Conservation (phyloP, 2,329 filamentous ascomycete genomes). For the Pseudogymnoascus sp. region DNA sequence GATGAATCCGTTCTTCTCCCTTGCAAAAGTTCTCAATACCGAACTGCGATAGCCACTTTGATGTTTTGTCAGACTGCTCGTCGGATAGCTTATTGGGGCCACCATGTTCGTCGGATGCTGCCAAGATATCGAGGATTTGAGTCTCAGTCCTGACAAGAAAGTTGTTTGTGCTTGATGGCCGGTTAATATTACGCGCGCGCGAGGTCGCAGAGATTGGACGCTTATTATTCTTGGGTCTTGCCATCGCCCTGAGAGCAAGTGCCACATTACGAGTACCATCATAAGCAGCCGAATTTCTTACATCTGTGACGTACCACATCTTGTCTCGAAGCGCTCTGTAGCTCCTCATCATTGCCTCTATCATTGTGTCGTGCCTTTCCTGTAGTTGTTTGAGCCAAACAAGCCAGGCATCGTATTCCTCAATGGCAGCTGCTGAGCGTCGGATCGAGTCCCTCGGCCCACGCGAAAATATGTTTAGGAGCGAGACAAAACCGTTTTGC, state of each 20-base stretch:
- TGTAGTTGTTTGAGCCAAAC: conserved; percentile 77
- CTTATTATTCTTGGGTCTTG: conserved; percentile 43
- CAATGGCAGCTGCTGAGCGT: conserved; percentile 61
- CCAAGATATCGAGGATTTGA: conserved; percentile 79
- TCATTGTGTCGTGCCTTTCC: conserved; percentile 64
- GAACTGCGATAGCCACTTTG: conserved; percentile 71
- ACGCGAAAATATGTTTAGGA: conserved; percentile 65
- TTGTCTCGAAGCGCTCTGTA: conserved; percentile 77
- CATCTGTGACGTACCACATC: conserved; percentile 97
- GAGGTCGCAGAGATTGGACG: conserved; percentile 24
- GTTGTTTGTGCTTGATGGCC: conserved; percentile 31
- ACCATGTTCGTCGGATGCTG: conserved; percentile 72
- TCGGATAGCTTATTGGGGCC: conserved; percentile 95
- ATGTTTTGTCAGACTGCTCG: conserved; percentile 80
- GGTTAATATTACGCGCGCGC: conserved; percentile 29
- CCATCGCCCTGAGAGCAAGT: conserved; percentile 85
- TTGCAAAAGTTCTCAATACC: conserved; percentile 88
- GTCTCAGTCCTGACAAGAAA: conserved; percentile 74
- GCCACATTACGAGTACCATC: conserved; percentile 81
- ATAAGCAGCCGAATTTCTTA: conserved; percentile 81
- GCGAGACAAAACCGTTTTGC: conserved; percentile 59
- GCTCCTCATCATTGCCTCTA: conserved; percentile 66
- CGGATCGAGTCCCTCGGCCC: conserved; percentile 62
- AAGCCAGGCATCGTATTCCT: conserved; percentile 73
- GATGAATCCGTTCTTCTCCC: conserved; percentile 89